These are phyloP conservation scores for Vaccinium darrowii DNA, from an alignment of 148 eudicot species.

Conservation along the genomic window DNA sequence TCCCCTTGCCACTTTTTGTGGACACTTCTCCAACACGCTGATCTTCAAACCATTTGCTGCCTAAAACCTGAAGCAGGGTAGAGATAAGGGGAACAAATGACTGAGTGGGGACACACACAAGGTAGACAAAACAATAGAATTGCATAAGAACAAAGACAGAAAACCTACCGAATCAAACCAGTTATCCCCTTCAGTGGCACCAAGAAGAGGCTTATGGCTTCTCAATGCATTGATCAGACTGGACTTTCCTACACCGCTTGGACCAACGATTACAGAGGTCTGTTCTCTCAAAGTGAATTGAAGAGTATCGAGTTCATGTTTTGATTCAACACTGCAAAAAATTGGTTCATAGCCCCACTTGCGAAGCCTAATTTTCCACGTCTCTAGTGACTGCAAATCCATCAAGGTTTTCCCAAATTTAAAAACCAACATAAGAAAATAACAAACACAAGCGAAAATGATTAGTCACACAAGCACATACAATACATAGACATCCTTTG, in stretches of 20 bases:
- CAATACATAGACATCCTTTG: background rate
- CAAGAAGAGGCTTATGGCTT: constrained; percentile 33
- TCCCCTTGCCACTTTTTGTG: constrained; percentile 92
- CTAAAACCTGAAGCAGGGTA: constrained; percentile 43
- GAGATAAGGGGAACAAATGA: constrained; percentile 1
- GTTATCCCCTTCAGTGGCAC: constrained; percentile 43
- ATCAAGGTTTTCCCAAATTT: background rate
- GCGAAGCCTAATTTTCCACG: constrained; percentile 76
- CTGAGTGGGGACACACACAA: background rate
- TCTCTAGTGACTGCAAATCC: constrained; percentile 46
- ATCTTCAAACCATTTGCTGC: constrained; percentile 86
- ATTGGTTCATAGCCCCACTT: constrained; percentile 86
- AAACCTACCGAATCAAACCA: constrained; percentile 60
- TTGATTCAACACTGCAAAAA: constrained; percentile 78
- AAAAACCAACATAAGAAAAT: background rate
- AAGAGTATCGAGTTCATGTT: constrained; percentile 73
- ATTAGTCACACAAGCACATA: background rate
- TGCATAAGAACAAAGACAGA: background rate
- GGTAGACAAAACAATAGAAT: background rate
- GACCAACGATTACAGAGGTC: constrained; percentile 92
- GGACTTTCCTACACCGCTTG: constrained; percentile 98
- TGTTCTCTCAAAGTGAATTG: constrained; percentile 66
- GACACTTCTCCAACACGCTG: constrained; percentile 96
- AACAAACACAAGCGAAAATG: background rate
- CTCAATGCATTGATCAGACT: constrained; percentile 90